Base-by-base conservation (phyloP, 768 basidiomycete genomes). In the Sporobolomyces phaffii region DNA sequence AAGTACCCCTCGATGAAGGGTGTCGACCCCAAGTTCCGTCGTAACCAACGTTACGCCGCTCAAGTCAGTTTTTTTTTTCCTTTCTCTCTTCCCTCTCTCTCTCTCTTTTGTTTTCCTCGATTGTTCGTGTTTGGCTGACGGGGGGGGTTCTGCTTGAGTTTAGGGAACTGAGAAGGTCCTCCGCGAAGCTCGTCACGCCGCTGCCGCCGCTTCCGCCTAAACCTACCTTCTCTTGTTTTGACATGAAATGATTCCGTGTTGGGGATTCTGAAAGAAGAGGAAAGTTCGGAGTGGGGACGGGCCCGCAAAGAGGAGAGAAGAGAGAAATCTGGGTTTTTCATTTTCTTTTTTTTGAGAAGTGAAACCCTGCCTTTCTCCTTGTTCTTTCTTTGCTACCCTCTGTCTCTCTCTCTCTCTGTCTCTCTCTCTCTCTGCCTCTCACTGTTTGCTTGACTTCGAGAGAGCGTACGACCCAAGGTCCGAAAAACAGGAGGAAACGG, bases 1-100 rank as follows among this genome's bases (percentile, higher is more conserved):
- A 84, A 86, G 75, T 84, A 88, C 73, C 84, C 87, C 73, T 92
- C 89, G 41, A 75, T 89, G 82, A 91, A 85, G 82, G 93, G 92
- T 84, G 72, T 73, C 51, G 72, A 73, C 64, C 69, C 69, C 65
- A 73, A 73, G 69, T 73, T 73, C 72, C 52, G 51, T 44, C 69
- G 72, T 36, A 73, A 73, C 69, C 60, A 60, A 15, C 62, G 69
- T 18, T 68, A 62, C 72, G 72, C 72, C 31, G 57, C 62, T 20
- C 54, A 48, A 44, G 72, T 69, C 14, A 64, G 56, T 34, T 33
- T n/a, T 8, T 36, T 13, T 5, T 53, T 22, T 34, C 20, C 29
- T 2, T 24, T 43, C 43, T 20, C n/a, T 5, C 44, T n/a, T 22
- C n/a, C n/a, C n/a, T n/a, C 11, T 33, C 29, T 2, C 29, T 43